Percentiles rank a stretch among this genome's conserved stretches.
Evolutionary conservation across 805 yeast species (phyloP).

Genomic region (Groenewaldozyma salmanticensis): DNA sequence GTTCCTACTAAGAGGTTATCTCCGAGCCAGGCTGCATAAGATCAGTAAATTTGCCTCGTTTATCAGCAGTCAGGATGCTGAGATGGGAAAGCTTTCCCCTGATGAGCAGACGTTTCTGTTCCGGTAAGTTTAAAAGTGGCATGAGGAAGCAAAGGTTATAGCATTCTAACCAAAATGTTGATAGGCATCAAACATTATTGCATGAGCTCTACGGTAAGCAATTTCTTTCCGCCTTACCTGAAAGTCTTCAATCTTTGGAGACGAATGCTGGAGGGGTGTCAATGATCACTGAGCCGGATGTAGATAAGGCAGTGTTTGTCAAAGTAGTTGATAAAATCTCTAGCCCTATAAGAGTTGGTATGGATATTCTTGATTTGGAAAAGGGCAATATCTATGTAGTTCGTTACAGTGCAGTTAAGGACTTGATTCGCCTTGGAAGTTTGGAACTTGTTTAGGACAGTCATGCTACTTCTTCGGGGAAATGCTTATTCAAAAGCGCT

Average conservation of each 20-base stretch:
- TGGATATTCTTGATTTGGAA: conserved; percentile 42
- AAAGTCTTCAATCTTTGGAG: conserved; percentile 59
- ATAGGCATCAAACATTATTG: conserved; percentile 51
- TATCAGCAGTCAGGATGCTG: conserved; percentile 39
- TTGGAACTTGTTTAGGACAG: too few species aligned
- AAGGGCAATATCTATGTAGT: conserved; percentile 66
- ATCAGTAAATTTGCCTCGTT: conserved; percentile 61
- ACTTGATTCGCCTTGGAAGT: conserved; percentile 32
- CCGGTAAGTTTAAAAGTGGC: conserved; percentile 20
- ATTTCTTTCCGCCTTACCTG: conserved; percentile 61
- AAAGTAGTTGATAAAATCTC: conserved; percentile 36
- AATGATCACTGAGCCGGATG: conserved; percentile 75
- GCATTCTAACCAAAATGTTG: too few species aligned
- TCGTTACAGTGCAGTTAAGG: conserved; percentile 47
- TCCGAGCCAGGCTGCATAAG: conserved; percentile 63
- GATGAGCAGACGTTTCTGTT: conserved; percentile 61
- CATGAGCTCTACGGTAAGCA: conserved; percentile 56
- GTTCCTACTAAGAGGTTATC: conserved; percentile 69
- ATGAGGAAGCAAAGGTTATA: too few species aligned
- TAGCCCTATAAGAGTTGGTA: conserved; percentile 35
- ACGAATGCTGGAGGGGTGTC: conserved; percentile 47
- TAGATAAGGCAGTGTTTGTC: conserved; percentile 70
- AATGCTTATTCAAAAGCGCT: too few species aligned
- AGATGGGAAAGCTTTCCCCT: conserved; percentile 37
- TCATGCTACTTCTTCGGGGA: too few species aligned